Percentiles rank a stretch among this genome's conserved stretches.
phyloP scores from a whole-genome alignment of 2,329 filamentous ascomycete genomes.

The Fusarium sp. region DNA sequence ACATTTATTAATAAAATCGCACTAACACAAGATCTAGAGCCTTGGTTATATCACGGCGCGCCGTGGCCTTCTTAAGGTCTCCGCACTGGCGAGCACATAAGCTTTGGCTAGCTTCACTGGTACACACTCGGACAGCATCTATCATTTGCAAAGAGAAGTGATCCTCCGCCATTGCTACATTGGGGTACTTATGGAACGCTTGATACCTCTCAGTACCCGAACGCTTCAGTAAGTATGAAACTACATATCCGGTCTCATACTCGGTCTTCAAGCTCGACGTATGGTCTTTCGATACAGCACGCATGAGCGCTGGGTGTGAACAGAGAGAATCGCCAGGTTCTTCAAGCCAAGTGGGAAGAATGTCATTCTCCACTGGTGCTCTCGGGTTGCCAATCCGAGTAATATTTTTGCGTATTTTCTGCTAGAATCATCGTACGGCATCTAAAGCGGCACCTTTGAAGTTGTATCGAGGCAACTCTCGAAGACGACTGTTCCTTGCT shows the following conservation, averaged over 20 bases:
- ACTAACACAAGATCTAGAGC: slow-evolving; percentile 12
- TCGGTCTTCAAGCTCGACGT: background rate
- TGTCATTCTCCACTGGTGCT: slow-evolving; percentile 13
- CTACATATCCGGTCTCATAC: background rate
- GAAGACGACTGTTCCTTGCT: background rate
- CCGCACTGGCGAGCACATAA: slow-evolving; percentile 31
- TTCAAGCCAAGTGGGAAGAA: slow-evolving; percentile 9
- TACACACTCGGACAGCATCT: slow-evolving; percentile 8
- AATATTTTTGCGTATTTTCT: slow-evolving; percentile 3
- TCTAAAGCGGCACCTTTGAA: slow-evolving; percentile 1
- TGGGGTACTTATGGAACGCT: slow-evolving; percentile 12
- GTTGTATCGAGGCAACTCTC: slow-evolving; percentile 1
- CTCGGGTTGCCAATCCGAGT: slow-evolving; percentile 30
- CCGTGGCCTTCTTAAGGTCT: slow-evolving; percentile 18
- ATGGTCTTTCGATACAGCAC: background rate
- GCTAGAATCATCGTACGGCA: background rate
- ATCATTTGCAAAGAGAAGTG: slow-evolving; percentile 14
- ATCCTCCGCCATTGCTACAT: background rate
- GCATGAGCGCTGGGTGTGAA: background rate
- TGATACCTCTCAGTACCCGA: slow-evolving; percentile 20
- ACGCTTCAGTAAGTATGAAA: slow-evolving; percentile 16
- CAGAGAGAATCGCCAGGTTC: slow-evolving; percentile 16
- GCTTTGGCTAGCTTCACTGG: slow-evolving; percentile 36
- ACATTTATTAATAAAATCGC: background rate
- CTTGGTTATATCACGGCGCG: slow-evolving; percentile 8